Evolutionary conservation across 495 filamentous ascomycete species (phyloP).

Genomic region (Penicillium alfredii): DNA sequence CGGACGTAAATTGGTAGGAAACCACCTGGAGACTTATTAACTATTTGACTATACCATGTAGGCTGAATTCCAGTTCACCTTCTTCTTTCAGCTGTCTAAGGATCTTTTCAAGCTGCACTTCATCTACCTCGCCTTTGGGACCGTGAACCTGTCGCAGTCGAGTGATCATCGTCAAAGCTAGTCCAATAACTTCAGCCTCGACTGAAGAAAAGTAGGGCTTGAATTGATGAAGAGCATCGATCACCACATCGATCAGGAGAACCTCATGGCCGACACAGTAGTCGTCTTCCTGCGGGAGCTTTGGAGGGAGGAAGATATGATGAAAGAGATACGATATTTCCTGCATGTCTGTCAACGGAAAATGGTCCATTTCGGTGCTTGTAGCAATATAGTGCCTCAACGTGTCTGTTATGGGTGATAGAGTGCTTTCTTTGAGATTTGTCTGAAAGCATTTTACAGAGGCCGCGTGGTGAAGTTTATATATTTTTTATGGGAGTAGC

Average conservation of each 20-base stretch:
- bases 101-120: conserved; percentile 6
- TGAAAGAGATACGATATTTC: conserved; percentile 33
- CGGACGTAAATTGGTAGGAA: conserved; percentile 40
- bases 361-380: too few relatives aligned
- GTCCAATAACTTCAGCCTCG: conserved; percentile 1
- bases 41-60: background rate
- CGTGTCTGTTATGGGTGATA: too few relatives aligned
- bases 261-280: conserved; percentile 12
- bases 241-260: conserved; percentile 11
- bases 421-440: too few relatives aligned
- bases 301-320: conserved; percentile 57
- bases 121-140: conserved; percentile 9
- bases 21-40: conserved; percentile 12
- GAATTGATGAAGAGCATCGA: conserved; percentile 23
- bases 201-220: conserved; percentile 5
- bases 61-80: conserved; percentile 5
- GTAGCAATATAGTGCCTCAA: too few relatives aligned
- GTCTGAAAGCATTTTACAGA: too few relatives aligned
- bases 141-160: conserved; percentile 13
- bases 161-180: conserved; percentile 13
- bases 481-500: too few relatives aligned
- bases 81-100: conserved; percentile 6
- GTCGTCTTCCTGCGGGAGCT: conserved; percentile 47
- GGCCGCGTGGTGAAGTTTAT: too few relatives aligned
- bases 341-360: too few relatives aligned